phyloP scores from a whole-genome alignment of 306 rosid species.

The Casuarina cunninghamiana region DNA sequence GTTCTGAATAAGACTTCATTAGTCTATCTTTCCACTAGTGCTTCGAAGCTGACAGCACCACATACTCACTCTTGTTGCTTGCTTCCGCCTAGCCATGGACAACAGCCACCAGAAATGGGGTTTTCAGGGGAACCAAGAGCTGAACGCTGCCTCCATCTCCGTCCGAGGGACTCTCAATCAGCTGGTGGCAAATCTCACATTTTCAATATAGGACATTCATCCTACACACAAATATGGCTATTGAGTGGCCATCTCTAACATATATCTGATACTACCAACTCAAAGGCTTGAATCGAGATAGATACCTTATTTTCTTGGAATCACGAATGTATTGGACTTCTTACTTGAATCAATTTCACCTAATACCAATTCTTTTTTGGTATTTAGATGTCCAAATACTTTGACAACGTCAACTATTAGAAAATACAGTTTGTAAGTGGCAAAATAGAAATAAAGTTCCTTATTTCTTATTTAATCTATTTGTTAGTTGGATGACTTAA shows the following conservation, averaged over 20 bases:
- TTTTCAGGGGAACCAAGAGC: slow-evolving; percentile 44
- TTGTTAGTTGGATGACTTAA: no score
- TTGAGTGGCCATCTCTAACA: background rate
- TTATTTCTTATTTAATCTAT: no score
- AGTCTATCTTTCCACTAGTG: no score
- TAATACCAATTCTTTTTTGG: background rate
- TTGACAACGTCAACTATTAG: background rate
- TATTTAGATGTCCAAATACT: background rate
- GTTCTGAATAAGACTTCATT: no score
- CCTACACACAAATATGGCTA: no score
- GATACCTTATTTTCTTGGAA: background rate
- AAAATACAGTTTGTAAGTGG: no score
- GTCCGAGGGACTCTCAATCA: slow-evolving; percentile 46
- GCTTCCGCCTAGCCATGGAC: slow-evolving; percentile 29
- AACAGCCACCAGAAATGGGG: slow-evolving; percentile 46
- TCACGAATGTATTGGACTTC: no score
- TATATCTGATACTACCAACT: background rate
- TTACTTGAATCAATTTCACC: background rate
- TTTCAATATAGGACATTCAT: no score
- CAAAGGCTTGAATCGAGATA: background rate
- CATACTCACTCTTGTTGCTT: no score
- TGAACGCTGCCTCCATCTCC: slow-evolving; percentile 45
- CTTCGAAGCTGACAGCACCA: no score
- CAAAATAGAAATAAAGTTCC: no score
- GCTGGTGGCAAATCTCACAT: slow-evolving; percentile 14